phyloP scores from a whole-genome alignment of 495 filamentous ascomycete genomes.

The Penicillium pancosmium region DNA sequence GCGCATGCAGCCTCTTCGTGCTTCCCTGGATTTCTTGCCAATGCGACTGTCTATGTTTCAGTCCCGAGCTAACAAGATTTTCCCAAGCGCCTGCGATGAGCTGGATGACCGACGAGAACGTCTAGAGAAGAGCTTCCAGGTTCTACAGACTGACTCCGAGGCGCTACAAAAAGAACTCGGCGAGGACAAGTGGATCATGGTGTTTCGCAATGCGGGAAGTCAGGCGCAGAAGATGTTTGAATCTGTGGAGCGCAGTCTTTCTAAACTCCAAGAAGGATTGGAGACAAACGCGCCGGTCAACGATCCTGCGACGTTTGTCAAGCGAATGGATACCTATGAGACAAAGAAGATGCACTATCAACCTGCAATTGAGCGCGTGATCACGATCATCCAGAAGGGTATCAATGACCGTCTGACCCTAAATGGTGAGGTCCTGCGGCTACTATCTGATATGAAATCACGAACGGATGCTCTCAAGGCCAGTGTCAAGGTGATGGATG shows the following conservation, averaged over 20 bases:
- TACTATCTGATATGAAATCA: slow-evolving; percentile 79
- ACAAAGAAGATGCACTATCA: slow-evolving; percentile 94
- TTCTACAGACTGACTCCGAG: slow-evolving; percentile 85
- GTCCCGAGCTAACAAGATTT: slow-evolving; percentile 68
- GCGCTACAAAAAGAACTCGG: slow-evolving; percentile 83
- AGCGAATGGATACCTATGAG: slow-evolving; percentile 90
- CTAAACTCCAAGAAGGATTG: slow-evolving; percentile 77
- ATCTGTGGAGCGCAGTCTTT: slow-evolving; percentile 82
- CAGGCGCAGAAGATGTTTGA: slow-evolving; percentile 95
- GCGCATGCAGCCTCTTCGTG: slow-evolving; percentile 88
- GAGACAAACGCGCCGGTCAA: slow-evolving; percentile 72
- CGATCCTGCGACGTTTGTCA: slow-evolving; percentile 65
- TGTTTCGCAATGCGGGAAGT: slow-evolving; percentile 89
- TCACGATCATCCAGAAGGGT: slow-evolving; percentile 89
- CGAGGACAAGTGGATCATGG: slow-evolving; percentile 92
- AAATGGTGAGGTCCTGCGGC: slow-evolving; percentile 86
- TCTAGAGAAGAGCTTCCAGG: slow-evolving; percentile 79
- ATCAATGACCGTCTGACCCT: slow-evolving; percentile 89
- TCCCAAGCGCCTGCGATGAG: slow-evolving; percentile 89
- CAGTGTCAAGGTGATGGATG: slow-evolving; percentile 75
- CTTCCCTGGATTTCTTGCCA: slow-evolving; percentile 94
- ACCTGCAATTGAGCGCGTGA: slow-evolving; percentile 87
- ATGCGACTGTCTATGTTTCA: slow-evolving; percentile 91
- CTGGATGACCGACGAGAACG: slow-evolving; percentile 68
- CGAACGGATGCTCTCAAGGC: slow-evolving; percentile 76